These are phyloP conservation scores for Scheffersomyces illinoinensis DNA, from an alignment of 1,139 yeast genomes.

Conservation along the genomic window DNA sequence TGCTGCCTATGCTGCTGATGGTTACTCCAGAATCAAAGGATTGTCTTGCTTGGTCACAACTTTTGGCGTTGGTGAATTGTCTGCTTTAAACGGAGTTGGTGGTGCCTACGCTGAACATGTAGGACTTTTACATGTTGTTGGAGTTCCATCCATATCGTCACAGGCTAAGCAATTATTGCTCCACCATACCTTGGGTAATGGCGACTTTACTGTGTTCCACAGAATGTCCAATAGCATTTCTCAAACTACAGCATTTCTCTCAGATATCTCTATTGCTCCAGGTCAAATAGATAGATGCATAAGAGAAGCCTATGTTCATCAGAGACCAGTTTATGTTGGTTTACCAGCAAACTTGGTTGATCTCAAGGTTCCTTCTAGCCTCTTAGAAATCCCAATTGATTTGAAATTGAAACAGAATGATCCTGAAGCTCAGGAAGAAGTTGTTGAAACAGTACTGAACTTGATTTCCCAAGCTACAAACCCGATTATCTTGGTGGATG, in stretches of 20 bases:
- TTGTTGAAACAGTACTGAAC: conserved; percentile 26
- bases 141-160: conserved; percentile 60
- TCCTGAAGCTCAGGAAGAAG: conserved; percentile 32
- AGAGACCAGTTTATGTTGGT: conserved; percentile 40
- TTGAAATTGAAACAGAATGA: conserved; percentile 30
- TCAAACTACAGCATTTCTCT: conserved; percentile 31
- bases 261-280: conserved; percentile 31
- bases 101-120: conserved; percentile 64
- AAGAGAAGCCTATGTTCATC: conserved; percentile 36
- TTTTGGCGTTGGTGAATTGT: conserved; percentile 66
- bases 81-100: conserved; percentile 60
- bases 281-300: conserved; percentile 38
- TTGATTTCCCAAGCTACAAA: conserved; percentile 28
- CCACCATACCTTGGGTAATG: conserved; percentile 77
- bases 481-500: conserved; percentile 38
- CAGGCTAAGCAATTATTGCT: conserved; percentile 57
- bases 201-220: conserved; percentile 78
- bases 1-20: conserved; percentile 73
- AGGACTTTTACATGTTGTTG: conserved; percentile 56
- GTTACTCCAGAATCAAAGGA: conserved; percentile 64
- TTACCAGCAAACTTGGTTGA: conserved; percentile 42
- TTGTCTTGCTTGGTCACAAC: conserved; percentile 63
- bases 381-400: conserved; percentile 34
- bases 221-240: conserved; percentile 51
- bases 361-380: conserved; percentile 28